A percentile compares a stretch with the other conserved stretches of the same genome.
Conservation (phyloP, 371 early-diverging fungal species). For the Mortierella sp. region DNA sequence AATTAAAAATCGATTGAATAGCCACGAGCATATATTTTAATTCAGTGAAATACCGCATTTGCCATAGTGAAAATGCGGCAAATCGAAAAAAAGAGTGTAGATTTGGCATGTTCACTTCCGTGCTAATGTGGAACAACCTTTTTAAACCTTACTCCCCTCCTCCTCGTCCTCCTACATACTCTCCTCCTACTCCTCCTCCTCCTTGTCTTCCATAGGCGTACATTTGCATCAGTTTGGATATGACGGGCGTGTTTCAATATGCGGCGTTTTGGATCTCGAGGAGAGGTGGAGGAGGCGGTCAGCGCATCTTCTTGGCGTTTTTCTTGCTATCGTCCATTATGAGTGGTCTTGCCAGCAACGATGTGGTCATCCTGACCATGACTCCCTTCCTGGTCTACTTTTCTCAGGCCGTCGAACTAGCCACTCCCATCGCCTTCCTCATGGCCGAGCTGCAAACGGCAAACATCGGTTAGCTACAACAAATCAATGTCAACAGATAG, state of each 20-base stretch:
- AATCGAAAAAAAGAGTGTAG: too few species aligned
- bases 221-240: constrained; percentile 87
- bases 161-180: neutral
- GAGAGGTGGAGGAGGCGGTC: constrained; percentile 69
- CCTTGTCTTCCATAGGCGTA: constrained; percentile 65
- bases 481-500: too few species aligned
- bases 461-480: constrained; percentile 76
- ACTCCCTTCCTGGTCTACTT: constrained; percentile 84
- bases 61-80: too few species aligned
- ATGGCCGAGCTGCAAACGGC: constrained; percentile 80
- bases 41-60: too few species aligned
- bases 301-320: constrained; percentile 73
- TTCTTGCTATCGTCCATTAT: constrained; percentile 78
- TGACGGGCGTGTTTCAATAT: constrained; percentile 81
- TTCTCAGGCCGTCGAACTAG: constrained; percentile 71
- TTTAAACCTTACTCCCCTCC: neutral
- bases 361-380: constrained; percentile 85
- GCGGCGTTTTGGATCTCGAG: constrained; percentile 77
- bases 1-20: too few species aligned
- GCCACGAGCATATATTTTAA: too few species aligned
- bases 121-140: too few species aligned
- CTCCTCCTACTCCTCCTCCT: neutral
- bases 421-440: constrained; percentile 72
- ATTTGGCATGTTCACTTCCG: too few species aligned
- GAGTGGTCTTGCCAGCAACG: constrained; percentile 84